Evolutionary conservation across 176 grass and related monocot genomes (phyloP).

Genomic region (Typha latifolia): DNA sequence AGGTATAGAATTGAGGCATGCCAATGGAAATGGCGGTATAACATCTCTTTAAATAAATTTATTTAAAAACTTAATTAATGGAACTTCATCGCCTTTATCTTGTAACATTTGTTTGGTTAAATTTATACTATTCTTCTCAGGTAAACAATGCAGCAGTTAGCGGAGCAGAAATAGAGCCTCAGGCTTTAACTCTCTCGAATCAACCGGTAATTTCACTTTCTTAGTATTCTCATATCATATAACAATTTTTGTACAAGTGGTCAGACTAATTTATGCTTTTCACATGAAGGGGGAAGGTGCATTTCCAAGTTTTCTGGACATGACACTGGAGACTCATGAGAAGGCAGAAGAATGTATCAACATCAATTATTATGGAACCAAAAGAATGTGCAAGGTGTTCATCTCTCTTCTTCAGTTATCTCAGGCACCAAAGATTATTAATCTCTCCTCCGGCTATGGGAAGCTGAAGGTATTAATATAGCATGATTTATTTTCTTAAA

Average conservation of each 20-base stretch:
- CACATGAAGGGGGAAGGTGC: not conserved
- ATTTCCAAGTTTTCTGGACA: not conserved
- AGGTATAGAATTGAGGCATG: too few relatives aligned
- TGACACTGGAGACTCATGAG: not conserved
- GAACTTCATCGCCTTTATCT: not conserved
- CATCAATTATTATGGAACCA: not conserved
- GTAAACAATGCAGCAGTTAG: conserved; percentile 29
- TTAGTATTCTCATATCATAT: too few relatives aligned
- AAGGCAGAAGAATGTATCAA: conserved; percentile 1
- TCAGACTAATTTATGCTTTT: too few relatives aligned
- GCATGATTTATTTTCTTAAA: not conserved
- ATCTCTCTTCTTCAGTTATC: conserved; percentile 22
- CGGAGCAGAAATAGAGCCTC: conserved; percentile 5
- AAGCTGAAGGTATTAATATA: conserved; percentile 10
- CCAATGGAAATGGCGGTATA: not conserved
- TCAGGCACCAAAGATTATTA: conserved; percentile 14
- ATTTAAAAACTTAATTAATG: not conserved
- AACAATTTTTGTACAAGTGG: not conserved
- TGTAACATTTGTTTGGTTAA: not conserved
- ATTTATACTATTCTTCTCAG: conserved; percentile 6
- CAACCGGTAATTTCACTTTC: conserved; percentile 8
- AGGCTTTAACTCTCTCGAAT: not conserved
- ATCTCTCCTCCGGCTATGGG: conserved; percentile 10
- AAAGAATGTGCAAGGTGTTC: conserved; percentile 6
- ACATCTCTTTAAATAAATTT: not conserved